Conservation (phyloP, 371 early-diverging fungal genomes). For the Enteropsectra breve region DNA sequence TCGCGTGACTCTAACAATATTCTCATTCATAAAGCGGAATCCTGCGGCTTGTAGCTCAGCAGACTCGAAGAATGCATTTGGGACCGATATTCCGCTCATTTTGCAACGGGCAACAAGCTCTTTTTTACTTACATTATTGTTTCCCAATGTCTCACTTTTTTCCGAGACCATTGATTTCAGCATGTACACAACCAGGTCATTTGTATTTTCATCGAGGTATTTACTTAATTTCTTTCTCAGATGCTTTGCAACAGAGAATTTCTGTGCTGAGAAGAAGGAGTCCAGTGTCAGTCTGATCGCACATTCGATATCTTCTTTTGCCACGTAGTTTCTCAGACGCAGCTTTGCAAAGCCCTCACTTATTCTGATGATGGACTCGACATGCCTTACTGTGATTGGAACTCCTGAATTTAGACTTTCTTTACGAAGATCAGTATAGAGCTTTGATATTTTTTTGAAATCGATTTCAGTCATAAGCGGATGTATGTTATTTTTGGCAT, state of each 20-base stretch:
- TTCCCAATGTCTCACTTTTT: constrained; percentile 8
- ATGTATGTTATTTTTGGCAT: constrained; percentile 73
- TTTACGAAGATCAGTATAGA: constrained; percentile 81
- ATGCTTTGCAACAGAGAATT: constrained; percentile 74
- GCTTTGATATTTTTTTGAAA: constrained; percentile 69
- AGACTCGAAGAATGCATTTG: constrained; percentile 7
- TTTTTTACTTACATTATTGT: background rate
- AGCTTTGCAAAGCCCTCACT: constrained; percentile 90
- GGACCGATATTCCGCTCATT: background rate
- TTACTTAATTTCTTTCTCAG: constrained; percentile 56
- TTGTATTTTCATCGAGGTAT: constrained; percentile 48
- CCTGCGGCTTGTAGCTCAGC: no score
- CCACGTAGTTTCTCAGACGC: constrained; percentile 83
- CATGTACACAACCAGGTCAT: constrained; percentile 41
- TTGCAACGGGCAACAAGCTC: constrained; percentile 10
- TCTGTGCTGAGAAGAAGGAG: constrained; percentile 87
- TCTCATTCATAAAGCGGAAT: no score
- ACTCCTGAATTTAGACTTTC: constrained; percentile 76
- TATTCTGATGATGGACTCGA: constrained; percentile 91
- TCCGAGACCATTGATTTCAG: constrained; percentile 50
- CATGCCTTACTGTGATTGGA: constrained; percentile 93
- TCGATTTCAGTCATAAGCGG: constrained; percentile 78
- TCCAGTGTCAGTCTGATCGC: constrained; percentile 82
- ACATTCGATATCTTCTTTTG: constrained; percentile 79
- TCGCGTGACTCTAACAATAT: no score